Evolutionary conservation across 2,329 filamentous ascomycete genomes (phyloP), one percentile per base, ranked within the genome.

Genomic region (Calonectria multiphialidica): DNA sequence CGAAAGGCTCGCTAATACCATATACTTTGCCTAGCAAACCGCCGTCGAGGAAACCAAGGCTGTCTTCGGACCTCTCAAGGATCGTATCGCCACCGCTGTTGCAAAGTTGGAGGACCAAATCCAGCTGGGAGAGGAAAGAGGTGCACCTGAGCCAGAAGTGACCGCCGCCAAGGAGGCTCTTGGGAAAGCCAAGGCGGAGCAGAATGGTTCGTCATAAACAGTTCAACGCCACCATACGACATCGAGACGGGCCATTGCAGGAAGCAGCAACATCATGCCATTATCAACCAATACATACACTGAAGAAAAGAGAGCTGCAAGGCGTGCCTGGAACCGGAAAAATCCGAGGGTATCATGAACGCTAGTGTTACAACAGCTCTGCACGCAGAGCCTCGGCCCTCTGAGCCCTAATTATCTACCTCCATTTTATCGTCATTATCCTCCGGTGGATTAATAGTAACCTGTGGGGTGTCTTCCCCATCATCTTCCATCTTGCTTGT

Each of bases 21-120:
- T 28, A 5, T 40, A 12, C 28, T 55, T 28, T 45, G 15, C 45
- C 71, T 79, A 98, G 95, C 90, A 90, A 85, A 90, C 91, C 86
- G 96, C 94, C 25, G 87, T 95, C n/a, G 92, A 95, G 76, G 94
- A 99, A 86, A 98, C 97, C 10, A 93, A 93, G 82, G 93, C 92
- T 68, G 91, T 98, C 33, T 93, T 98, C 78, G 93, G 89, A 2
- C 91, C 91, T 2, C 85, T 98, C 76, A 90, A 90, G 78, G 83
- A 90, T 80, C 93, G 94, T 80, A 95, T 98, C 77, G 85, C 84
- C 55, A 91, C 93, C 68, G 93, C 95, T 1, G 86, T 96, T 47
- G 87, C 89, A 70, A 94, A 92, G 81, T 87, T 98, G 61, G 92
- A 97, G 84, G 90, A 93, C 76, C 89, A 95, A 82, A 87, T 98